phyloP scores from a whole-genome alignment of 2,329 filamentous ascomycete genomes.

The Scedosporium minutisporum region DNA sequence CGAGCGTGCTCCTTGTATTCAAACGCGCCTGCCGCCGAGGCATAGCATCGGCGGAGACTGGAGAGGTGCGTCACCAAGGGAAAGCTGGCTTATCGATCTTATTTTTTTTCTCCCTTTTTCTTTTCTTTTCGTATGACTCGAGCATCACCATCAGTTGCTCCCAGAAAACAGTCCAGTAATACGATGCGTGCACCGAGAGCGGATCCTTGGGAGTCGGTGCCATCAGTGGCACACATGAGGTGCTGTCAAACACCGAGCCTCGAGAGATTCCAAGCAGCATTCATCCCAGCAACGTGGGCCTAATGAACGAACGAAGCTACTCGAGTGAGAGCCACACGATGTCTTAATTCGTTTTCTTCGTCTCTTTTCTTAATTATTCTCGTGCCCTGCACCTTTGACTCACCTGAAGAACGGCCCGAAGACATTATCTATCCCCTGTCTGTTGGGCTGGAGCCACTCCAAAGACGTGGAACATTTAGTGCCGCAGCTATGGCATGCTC shows the following conservation, averaged over 20 bases:
- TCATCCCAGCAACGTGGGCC: too few relatives aligned
- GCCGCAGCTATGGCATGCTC: not conserved
- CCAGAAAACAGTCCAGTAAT: not conserved
- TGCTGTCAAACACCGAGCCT: too few relatives aligned
- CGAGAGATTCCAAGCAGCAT: too few relatives aligned
- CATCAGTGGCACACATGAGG: not conserved
- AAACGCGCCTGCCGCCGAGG: not conserved
- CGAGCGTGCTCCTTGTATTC: too few relatives aligned
- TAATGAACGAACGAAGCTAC: not conserved
- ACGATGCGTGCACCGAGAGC: not conserved
- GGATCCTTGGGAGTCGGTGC: not conserved
- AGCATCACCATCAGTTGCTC: not conserved
- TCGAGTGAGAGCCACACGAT: not conserved
- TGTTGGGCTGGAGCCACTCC: not conserved
- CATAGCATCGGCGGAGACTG: too few relatives aligned
- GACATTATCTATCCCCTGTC: not conserved
- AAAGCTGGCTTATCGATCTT: not conserved
- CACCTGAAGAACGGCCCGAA: slow-evolving; percentile 7
- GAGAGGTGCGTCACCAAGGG: too few relatives aligned
- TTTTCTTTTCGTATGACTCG: not conserved
- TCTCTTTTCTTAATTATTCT: not conserved
- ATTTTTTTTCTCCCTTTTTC: not conserved
- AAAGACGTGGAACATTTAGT: not conserved
- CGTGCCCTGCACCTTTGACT: not conserved
- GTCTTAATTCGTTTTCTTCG: too few relatives aligned